Evolutionary conservation across 768 basidiomycete genomes (phyloP).

Genomic region (Dentipellis fragilis): DNA sequence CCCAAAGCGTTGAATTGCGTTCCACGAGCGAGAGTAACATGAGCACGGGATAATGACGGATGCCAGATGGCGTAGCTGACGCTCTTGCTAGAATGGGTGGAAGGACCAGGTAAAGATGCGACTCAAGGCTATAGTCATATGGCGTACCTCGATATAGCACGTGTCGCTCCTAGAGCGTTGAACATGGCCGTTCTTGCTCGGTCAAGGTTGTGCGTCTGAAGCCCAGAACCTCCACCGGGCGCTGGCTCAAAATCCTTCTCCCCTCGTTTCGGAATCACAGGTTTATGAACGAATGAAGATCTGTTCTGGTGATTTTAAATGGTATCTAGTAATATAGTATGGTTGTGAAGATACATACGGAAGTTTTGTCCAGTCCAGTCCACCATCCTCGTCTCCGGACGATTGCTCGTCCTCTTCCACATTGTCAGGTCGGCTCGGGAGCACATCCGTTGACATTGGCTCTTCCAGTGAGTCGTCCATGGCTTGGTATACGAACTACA

Average conservation of each 20-base stretch:
- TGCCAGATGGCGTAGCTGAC: conserved; percentile 80
- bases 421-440: conserved; percentile 20
- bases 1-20: conserved; percentile 78
- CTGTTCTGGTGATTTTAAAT: not conserved
- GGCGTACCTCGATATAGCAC: conserved; percentile 71
- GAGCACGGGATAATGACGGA: conserved; percentile 49
- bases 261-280: conserved; percentile 87
- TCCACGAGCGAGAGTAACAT: conserved; percentile 71
- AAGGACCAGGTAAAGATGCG: not conserved
- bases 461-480: conserved; percentile 60
- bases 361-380: conserved; percentile 76
- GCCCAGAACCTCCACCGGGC: conserved; percentile 48
- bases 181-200: conserved; percentile 82
- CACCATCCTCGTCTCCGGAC: conserved; percentile 67
- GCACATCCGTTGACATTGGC: conserved; percentile 20
- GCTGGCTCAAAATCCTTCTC: conserved; percentile 96
- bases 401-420: conserved; percentile 40
- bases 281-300: conserved; percentile 30
- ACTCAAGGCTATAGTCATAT: conserved; percentile 10
- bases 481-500: not conserved
- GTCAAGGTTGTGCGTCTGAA: conserved; percentile 77
- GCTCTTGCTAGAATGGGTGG: conserved; percentile 41
- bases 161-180: conserved; percentile 59
- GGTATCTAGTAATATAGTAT: not conserved
- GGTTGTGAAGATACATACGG: conserved; percentile 29